Percentiles rank a stretch among this genome's conserved stretches.
These are phyloP conservation scores for Coccomyxa sp. DNA, from an alignment of 139 green algal genomes.

Conservation along the genomic window DNA sequence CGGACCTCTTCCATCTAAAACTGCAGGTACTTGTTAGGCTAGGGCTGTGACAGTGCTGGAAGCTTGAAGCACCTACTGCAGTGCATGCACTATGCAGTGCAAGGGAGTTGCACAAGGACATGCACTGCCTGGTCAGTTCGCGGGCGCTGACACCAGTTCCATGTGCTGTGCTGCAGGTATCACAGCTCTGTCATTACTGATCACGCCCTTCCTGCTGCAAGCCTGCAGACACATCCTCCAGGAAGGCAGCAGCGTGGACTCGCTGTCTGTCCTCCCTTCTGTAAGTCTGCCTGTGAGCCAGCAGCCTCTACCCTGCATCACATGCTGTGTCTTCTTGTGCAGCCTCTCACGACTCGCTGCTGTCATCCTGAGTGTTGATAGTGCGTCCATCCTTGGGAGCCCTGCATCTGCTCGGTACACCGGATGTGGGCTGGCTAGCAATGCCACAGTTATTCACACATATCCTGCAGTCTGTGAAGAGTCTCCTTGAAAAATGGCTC, in stretches of 20 bases:
- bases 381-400: not conserved
- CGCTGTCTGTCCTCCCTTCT: not conserved
- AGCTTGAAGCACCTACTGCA: not conserved
- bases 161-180: constrained; percentile 67
- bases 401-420: not conserved
- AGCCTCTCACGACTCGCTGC: not conserved
- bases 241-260: not conserved
- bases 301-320: not conserved
- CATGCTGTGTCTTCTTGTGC: not conserved
- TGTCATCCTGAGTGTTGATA: not conserved
- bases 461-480: too few species aligned
- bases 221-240: constrained; percentile 8
- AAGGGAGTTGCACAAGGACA: too few species aligned
- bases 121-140: too few species aligned
- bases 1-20: not conserved
- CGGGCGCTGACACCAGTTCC: too few species aligned
- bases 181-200: constrained; percentile 88
- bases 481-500: too few species aligned
- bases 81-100: too few species aligned
- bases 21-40: not conserved
- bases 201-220: constrained; percentile 82
- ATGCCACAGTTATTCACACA: too few species aligned
- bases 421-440: too few species aligned
- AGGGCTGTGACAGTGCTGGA: not conserved
- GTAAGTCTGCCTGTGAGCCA: not conserved